Evolutionary conservation across 2,329 filamentous ascomycete genomes (phyloP).

Genomic region (Lecanicillium sp.): DNA sequence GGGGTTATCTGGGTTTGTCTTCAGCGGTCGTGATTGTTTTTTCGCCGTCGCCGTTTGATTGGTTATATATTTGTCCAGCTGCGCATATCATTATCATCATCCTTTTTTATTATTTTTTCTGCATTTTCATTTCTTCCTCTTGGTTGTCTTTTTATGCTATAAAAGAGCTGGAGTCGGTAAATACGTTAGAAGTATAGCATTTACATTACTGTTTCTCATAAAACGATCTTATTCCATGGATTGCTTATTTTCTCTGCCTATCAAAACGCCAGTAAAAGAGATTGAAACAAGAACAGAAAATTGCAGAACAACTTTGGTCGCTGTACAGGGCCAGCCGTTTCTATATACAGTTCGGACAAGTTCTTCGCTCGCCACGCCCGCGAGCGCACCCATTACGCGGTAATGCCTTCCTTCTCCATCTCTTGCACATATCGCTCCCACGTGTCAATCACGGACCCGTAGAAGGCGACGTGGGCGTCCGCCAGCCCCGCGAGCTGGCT

Average conservation of each 20-base stretch:
- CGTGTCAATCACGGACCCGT: constrained; percentile 67
- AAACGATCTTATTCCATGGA: too few relatives aligned
- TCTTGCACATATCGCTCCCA: constrained; percentile 90
- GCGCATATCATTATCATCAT: too few relatives aligned
- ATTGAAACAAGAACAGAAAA: background rate
- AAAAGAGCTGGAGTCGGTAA: too few relatives aligned
- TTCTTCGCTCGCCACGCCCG: background rate
- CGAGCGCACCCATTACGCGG: constrained; percentile 8
- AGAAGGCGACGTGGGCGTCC: constrained; percentile 82
- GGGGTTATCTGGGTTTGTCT: too few relatives aligned
- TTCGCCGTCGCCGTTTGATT: too few relatives aligned
- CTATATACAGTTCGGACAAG: background rate
- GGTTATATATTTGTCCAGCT: too few relatives aligned
- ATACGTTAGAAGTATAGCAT: background rate
- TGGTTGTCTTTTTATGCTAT: too few relatives aligned
- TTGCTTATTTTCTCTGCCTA: too few relatives aligned
- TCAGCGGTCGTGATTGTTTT: too few relatives aligned
- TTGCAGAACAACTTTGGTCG: background rate
- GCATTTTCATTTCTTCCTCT: background rate
- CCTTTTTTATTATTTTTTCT: too few relatives aligned
- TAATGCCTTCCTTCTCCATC: constrained; percentile 63
- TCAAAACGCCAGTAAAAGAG: background rate
- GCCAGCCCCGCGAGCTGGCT: constrained; percentile 77
- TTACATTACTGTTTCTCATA: background rate
- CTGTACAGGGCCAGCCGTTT: background rate